Percentiles rank a stretch among this genome's conserved stretches.
Evolutionary conservation across 192 early-diverging fungal species (phyloP).

Genomic region (Gamsiella multidivaricata): DNA sequence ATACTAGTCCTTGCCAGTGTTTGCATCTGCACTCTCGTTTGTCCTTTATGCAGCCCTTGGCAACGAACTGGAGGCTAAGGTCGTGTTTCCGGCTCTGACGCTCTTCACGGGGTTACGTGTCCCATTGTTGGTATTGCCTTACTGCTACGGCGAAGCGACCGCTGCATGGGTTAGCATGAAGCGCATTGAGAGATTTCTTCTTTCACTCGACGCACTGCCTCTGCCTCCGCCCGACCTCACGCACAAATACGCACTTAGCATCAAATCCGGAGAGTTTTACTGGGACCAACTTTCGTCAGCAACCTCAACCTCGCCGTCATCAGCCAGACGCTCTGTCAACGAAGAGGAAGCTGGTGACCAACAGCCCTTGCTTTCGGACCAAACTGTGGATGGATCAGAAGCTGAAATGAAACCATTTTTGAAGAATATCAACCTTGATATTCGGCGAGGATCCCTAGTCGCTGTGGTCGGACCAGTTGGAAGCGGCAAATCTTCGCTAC

Average conservation of each 20-base stretch:
- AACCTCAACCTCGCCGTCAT: constrained; percentile 10
- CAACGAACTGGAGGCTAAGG: constrained; percentile 37
- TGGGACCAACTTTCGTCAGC: constrained; percentile 66
- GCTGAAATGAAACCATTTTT: constrained; percentile 40
- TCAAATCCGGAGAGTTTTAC: constrained; percentile 69
- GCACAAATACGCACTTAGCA: constrained; percentile 60
- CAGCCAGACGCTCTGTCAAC: not conserved
- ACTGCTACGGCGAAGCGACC: constrained; percentile 38
- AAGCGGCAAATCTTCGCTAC: constrained; percentile 86
- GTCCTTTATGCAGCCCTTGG: constrained; percentile 53
- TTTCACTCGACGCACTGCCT: constrained; percentile 65
- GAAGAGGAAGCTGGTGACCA: constrained; percentile 7
- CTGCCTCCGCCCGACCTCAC: constrained; percentile 54
- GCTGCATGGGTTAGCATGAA: constrained; percentile 55
- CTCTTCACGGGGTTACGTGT: constrained; percentile 62
- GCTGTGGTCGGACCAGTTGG: constrained; percentile 88
- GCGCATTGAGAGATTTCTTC: constrained; percentile 60
- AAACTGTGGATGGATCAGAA: not conserved
- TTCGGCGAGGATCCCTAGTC: constrained; percentile 63
- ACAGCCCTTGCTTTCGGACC: constrained; percentile 10
- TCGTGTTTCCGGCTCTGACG: constrained; percentile 60
- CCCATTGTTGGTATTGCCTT: constrained; percentile 57
- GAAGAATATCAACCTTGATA: constrained; percentile 52
- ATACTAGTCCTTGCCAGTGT: constrained; percentile 43
- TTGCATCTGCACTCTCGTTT: constrained; percentile 59